These are phyloP conservation scores for Dactylellina leptospora DNA, from an alignment of 2,329 filamentous ascomycete genomes.

Conservation along the genomic window DNA sequence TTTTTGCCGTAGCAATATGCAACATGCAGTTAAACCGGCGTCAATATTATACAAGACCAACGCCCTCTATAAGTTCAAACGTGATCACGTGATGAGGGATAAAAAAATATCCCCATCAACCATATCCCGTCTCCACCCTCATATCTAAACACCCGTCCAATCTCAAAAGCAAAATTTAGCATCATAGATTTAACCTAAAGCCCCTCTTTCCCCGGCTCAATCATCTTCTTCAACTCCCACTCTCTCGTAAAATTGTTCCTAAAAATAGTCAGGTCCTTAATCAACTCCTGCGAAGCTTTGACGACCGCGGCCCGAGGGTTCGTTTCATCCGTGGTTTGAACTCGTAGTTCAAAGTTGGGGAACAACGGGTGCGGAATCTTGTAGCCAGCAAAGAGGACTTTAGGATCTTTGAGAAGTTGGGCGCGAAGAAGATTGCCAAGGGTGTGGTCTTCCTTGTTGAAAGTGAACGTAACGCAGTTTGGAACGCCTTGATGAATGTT, in stretches of 20 bases:
- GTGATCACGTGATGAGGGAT: too few relatives aligned
- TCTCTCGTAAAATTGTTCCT: conserved; percentile 92
- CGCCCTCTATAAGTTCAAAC: too few relatives aligned
- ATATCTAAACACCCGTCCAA: too few relatives aligned
- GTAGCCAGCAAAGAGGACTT: conserved; percentile 91
- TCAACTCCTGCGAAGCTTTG: conserved; percentile 80
- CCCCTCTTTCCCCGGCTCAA: conserved; percentile 40
- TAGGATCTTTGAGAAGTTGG: conserved; percentile 82
- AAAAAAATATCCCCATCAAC: too few relatives aligned
- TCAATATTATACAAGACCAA: too few relatives aligned
- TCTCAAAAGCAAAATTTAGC: too few relatives aligned
- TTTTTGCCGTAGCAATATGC: too few relatives aligned
- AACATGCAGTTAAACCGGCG: too few relatives aligned
- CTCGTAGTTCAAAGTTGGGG: conserved; percentile 73
- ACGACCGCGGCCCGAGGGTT: conserved; percentile 87
- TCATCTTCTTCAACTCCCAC: conserved; percentile 75
- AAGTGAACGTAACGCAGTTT: conserved; percentile 91
- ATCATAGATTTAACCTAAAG: conserved; percentile 48
- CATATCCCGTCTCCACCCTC: too few relatives aligned
- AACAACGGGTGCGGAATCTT: conserved; percentile 67
- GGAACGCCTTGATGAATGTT: conserved; percentile 72
- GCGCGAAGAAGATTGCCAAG: conserved; percentile 88
- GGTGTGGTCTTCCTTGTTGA: conserved; percentile 97
- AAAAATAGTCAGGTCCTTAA: conserved; percentile 80
- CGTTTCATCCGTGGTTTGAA: conserved; percentile 86